Percentiles rank a stretch among this genome's conserved stretches.
Evolutionary conservation across 371 early-diverging fungal genomes (phyloP).

Genomic region (Cokeromyces recurvatus): DNA sequence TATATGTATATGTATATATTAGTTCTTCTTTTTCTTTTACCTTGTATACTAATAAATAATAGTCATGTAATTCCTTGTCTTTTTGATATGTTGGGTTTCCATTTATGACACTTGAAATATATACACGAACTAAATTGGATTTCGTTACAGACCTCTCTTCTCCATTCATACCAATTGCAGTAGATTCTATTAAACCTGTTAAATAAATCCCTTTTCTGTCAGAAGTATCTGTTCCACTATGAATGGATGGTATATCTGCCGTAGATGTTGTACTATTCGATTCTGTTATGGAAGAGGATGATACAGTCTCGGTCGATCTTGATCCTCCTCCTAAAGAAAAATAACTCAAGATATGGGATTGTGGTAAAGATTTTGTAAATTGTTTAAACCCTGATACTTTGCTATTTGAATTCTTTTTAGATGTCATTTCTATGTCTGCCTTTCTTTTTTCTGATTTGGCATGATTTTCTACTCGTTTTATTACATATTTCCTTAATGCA

Average conservation of each 20-base stretch:
- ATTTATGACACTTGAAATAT: conserved; percentile 19
- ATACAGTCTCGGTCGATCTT: conserved; percentile 10
- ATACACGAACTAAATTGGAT: conserved; percentile 37
- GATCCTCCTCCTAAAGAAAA: conserved; percentile 32
- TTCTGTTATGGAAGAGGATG: not conserved
- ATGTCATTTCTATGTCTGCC: conserved; percentile 14
- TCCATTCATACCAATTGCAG: conserved; percentile 25
- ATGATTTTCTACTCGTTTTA: conserved; percentile 29
- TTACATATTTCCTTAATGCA: conserved; percentile 26
- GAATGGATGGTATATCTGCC: conserved; percentile 5
- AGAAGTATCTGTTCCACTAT: no score
- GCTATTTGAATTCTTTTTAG: not conserved
- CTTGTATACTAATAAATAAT: conserved; percentile 51
- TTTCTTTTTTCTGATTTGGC: conserved; percentile 15
- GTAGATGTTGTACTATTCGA: conserved; percentile 12
- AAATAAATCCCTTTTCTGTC: conserved; percentile 21
- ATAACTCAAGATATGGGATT: conserved; percentile 48
- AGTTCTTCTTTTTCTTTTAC: conserved; percentile 18
- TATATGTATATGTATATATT: no score
- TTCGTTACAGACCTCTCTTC: conserved; percentile 19
- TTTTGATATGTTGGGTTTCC: conserved; percentile 6
- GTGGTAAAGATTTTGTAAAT: conserved; percentile 50
- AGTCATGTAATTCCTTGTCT: conserved; percentile 31
- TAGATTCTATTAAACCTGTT: conserved; percentile 28
- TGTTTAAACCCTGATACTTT: conserved; percentile 33